phyloP scores from a whole-genome alignment of 73 alveolate genomes.

The Halteria grandinella region DNA sequence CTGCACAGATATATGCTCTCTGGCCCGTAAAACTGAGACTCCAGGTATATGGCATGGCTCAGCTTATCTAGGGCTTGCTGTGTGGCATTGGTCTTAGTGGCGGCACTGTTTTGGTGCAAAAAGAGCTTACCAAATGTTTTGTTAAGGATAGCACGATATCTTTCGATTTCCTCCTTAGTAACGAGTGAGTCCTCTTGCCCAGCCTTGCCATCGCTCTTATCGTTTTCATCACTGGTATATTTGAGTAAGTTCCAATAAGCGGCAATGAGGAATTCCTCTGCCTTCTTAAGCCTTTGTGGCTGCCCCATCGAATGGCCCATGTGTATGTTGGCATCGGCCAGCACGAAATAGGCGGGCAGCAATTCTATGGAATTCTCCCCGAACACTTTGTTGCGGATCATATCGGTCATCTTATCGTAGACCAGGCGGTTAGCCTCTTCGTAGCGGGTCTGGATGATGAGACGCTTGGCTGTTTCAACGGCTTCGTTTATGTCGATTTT shows the following conservation, averaged over 20 bases:
- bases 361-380: constrained; percentile 79
- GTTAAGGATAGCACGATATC: constrained; percentile 76
- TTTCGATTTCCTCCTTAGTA: constrained; percentile 58
- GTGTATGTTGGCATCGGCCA: constrained; percentile 79
- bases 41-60: constrained; percentile 71
- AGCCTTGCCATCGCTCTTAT: constrained; percentile 46
- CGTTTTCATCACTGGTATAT: constrained; percentile 75
- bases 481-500: constrained; percentile 45
- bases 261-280: constrained; percentile 83
- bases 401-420: constrained; percentile 58
- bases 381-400: constrained; percentile 51
- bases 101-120: constrained; percentile 74
- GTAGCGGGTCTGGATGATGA: constrained; percentile 45
- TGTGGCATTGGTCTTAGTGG: constrained; percentile 41
- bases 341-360: constrained; percentile 84
- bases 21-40: constrained; percentile 80
- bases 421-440: constrained; percentile 66
- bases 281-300: constrained; percentile 83
- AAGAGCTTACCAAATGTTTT: constrained; percentile 83
- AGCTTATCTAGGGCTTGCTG: constrained; percentile 79
- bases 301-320: constrained; percentile 68
- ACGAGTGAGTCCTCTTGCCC: constrained; percentile 58
- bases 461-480: constrained; percentile 61
- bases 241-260: constrained; percentile 85
- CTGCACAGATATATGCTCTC: constrained; percentile 76